Percentiles rank a stretch among this genome's conserved stretches.
phyloP scores from a whole-genome alignment of 2,329 filamentous ascomycete genomes.

The Nectriaceae sp. region DNA sequence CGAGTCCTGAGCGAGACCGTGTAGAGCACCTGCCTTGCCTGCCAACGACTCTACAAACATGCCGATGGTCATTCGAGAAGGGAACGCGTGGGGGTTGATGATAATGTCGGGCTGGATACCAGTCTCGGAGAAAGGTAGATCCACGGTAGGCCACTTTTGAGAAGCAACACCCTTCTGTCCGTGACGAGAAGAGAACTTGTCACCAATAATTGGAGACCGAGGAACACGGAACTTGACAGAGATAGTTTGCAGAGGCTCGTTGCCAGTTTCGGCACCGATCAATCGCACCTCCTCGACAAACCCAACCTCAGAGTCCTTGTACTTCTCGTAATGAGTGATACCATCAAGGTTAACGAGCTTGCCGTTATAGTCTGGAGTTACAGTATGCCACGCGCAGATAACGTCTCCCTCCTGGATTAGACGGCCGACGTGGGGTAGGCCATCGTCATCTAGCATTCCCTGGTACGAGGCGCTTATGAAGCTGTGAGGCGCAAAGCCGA shows the following conservation, averaged over 20 bases:
- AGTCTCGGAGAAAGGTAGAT: slow-evolving; percentile 96
- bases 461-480: slow-evolving; percentile 71
- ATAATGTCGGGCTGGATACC: slow-evolving; percentile 97
- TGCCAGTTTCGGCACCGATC: slow-evolving; percentile 81
- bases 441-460: slow-evolving; percentile 80
- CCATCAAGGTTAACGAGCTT: slow-evolving; percentile 84
- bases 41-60: slow-evolving; percentile 99
- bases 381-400: slow-evolving; percentile 87
- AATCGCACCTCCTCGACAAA: slow-evolving; percentile 93
- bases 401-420: slow-evolving; percentile 79
- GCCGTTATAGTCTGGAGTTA: slow-evolving; percentile 76
- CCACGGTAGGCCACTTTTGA: slow-evolving; percentile 89
- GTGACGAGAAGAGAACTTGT: slow-evolving; percentile 98
- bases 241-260: slow-evolving; percentile 81
- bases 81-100: slow-evolving; percentile 99
- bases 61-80: slow-evolving; percentile 98
- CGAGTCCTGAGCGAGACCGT: slow-evolving; percentile 93
- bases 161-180: slow-evolving; percentile 97
- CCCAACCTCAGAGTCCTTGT: slow-evolving; percentile 87
- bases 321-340: slow-evolving; percentile 84
- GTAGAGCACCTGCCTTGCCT: slow-evolving; percentile 90
- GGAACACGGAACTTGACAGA: slow-evolving; percentile 93
- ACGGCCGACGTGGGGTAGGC: slow-evolving; percentile 78
- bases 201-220: slow-evolving; percentile 87
- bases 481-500: slow-evolving; percentile 84